These are phyloP conservation scores for Hemisphaericaspora xylanilytica DNA, from an alignment of 1,139 yeast species.

Conservation along the genomic window DNA sequence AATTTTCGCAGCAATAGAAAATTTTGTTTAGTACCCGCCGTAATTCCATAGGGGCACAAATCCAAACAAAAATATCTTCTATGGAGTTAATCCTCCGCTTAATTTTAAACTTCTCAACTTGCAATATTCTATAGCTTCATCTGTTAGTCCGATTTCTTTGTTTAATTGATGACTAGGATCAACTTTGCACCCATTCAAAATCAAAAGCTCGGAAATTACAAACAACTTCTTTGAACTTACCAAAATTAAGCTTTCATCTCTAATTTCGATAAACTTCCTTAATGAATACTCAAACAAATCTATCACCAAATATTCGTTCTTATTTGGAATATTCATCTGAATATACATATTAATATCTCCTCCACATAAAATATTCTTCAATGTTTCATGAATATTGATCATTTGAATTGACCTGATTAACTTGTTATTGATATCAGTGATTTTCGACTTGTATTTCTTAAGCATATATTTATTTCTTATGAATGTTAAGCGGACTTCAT, in stretches of 20 bases:
- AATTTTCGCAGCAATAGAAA: not conserved
- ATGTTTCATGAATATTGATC: slow-evolving; percentile 46
- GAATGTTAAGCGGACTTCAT: slow-evolving; percentile 39
- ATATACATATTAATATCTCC: slow-evolving; percentile 45
- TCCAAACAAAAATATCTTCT: not conserved
- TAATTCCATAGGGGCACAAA: too few species aligned
- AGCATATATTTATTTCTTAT: slow-evolving; percentile 51
- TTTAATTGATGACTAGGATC: slow-evolving; percentile 26
- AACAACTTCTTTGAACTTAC: slow-evolving; percentile 34
- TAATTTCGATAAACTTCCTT: slow-evolving; percentile 42
- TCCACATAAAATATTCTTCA: slow-evolving; percentile 49
- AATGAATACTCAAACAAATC: slow-evolving; percentile 62
- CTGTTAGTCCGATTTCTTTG: slow-evolving; percentile 32
- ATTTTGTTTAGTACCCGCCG: not conserved
- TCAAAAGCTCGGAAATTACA: slow-evolving; percentile 70
- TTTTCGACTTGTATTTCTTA: slow-evolving; percentile 33
- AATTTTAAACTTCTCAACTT: slow-evolving; percentile 35
- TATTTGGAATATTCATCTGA: slow-evolving; percentile 25
- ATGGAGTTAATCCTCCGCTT: slow-evolving; percentile 14
- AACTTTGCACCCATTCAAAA: slow-evolving; percentile 60
- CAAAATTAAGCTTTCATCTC: slow-evolving; percentile 14
- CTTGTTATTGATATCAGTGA: slow-evolving; percentile 24
- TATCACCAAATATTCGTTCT: slow-evolving; percentile 27
- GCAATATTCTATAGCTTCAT: slow-evolving; percentile 56
- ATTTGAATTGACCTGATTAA: slow-evolving; percentile 49